phyloP scores from a whole-genome alignment of 2,329 filamentous ascomycete genomes.

The Nothophaeocryptopus gaeumannii region DNA sequence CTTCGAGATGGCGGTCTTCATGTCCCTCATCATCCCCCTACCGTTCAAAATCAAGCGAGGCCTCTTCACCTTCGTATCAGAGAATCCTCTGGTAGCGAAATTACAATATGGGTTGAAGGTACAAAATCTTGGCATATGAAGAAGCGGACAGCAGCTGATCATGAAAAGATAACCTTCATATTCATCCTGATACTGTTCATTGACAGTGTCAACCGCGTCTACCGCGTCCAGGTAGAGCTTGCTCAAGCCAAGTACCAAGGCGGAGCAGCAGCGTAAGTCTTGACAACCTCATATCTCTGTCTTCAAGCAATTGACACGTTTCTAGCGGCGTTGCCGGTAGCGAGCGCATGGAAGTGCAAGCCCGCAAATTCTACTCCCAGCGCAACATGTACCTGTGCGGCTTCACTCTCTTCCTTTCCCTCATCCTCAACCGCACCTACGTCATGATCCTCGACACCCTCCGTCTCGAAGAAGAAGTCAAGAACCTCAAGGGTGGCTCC shows the following conservation, averaged over 20 bases:
- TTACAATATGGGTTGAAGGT: conserved; percentile 95
- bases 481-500: conserved; percentile 69
- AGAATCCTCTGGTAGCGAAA: conserved; percentile 80
- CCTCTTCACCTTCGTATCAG: conserved; percentile 94
- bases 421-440: conserved; percentile 99
- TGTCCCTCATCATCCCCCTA: conserved; percentile 78
- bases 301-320: conserved; percentile 24
- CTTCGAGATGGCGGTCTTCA: conserved; percentile 78
- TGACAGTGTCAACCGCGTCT: conserved; percentile 94
- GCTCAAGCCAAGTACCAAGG: conserved; percentile 63
- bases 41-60: conserved; percentile 82
- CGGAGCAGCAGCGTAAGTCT: conserved; percentile 48
- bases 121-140: background rate
- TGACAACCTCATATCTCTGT: too few species aligned
- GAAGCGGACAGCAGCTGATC: background rate
- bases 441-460: conserved; percentile 92
- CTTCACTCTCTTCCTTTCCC: conserved; percentile 96
- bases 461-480: conserved; percentile 87
- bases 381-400: conserved; percentile 99
- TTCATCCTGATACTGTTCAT: conserved; percentile 98
- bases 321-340: conserved; percentile 68
- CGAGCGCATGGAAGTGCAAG: conserved; percentile 97
- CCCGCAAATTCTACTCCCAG: conserved; percentile 99
- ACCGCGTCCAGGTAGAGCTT: conserved; percentile 91
- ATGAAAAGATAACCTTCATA: conserved; percentile 80